phyloP scores from a whole-genome alignment of 768 basidiomycete genomes.

The Leccinum olivaceopallidum region DNA sequence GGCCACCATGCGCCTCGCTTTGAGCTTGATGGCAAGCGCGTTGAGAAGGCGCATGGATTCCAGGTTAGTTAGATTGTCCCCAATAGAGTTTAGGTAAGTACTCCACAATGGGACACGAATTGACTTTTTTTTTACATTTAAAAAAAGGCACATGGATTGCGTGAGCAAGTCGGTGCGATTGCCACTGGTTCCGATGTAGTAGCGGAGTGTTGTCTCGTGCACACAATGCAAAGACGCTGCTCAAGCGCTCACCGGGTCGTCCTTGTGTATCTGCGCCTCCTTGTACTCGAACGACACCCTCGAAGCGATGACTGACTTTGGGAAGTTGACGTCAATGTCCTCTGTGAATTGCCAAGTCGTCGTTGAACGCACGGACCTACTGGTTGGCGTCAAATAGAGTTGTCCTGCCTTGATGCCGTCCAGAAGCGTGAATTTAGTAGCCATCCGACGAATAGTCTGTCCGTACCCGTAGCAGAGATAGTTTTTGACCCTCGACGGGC shows the following conservation, averaged over 20 bases:
- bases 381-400: constrained; percentile 91
- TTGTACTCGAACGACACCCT: constrained; percentile 97
- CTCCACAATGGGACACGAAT: too few species aligned
- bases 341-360: constrained; percentile 54
- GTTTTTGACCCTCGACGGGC: constrained; percentile 28
- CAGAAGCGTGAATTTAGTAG: constrained; percentile 47
- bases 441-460: constrained; percentile 40
- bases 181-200: constrained; percentile 38
- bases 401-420: constrained; percentile 86
- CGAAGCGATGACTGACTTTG: constrained; percentile 94
- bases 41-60: constrained; percentile 79
- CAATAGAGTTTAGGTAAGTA: too few species aligned
- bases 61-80: too few species aligned
- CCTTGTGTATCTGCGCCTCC: constrained; percentile 91
- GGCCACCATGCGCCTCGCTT: constrained; percentile 85
- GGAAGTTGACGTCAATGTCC: constrained; percentile 67
- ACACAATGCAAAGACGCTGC: constrained; percentile 27
- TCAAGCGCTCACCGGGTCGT: constrained; percentile 62
- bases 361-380: constrained; percentile 32
- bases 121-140: too few species aligned
- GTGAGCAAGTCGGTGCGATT: constrained; percentile 80
- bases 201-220: background rate
- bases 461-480: constrained; percentile 65
- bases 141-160: constrained; percentile 38
- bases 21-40: constrained; percentile 79